Conservation (phyloP, 768 basidiomycete genomes). For the Naematelia aurantialba region DNA sequence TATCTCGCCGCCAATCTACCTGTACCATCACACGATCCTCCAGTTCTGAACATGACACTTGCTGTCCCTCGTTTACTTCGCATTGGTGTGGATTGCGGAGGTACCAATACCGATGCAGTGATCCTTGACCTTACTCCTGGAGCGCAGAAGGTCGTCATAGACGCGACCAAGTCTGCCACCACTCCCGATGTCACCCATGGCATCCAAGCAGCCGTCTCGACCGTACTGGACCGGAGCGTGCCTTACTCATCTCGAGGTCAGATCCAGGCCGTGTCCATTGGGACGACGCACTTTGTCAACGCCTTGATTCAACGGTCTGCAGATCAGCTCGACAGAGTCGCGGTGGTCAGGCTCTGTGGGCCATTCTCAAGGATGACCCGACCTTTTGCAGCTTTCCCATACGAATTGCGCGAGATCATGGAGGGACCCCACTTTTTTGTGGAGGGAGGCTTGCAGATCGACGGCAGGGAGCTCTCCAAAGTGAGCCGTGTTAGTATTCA, state of each 20-base stretch:
- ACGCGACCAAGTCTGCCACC: conserved; percentile 56
- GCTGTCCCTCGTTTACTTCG: too few species aligned
- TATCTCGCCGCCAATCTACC: too few species aligned
- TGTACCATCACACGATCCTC: too few species aligned
- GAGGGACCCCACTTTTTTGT: conserved; percentile 52
- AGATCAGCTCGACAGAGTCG: conserved; percentile 58
- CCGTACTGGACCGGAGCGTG: conserved; percentile 52
- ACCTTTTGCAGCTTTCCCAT: conserved; percentile 59
- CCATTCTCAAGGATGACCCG: conserved; percentile 60
- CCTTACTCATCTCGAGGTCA: conserved; percentile 47
- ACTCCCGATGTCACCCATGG: conserved; percentile 61
- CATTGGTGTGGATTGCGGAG: conserved; percentile 26
- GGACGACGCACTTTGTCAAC: conserved; percentile 64
- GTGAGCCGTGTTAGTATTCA: conserved; percentile 29
- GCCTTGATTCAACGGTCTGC: conserved; percentile 61
- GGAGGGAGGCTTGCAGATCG: conserved; percentile 53
- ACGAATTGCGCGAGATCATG: conserved; percentile 44
- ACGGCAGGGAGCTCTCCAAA: conserved; percentile 20
- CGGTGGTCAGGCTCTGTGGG: conserved; percentile 62
- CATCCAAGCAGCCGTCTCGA: conserved; percentile 57
- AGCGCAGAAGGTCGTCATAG: conserved; percentile 35
- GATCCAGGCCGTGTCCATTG: conserved; percentile 59
- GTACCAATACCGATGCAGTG: conserved; percentile 49
- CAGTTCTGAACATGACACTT: too few species aligned
- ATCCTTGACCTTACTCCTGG: conserved; percentile 48